A percentile compares a stretch with the other conserved stretches of the same genome.
phyloP scores from a whole-genome alignment of 2,329 filamentous ascomycete genomes.

The Truncatella angustata region DNA sequence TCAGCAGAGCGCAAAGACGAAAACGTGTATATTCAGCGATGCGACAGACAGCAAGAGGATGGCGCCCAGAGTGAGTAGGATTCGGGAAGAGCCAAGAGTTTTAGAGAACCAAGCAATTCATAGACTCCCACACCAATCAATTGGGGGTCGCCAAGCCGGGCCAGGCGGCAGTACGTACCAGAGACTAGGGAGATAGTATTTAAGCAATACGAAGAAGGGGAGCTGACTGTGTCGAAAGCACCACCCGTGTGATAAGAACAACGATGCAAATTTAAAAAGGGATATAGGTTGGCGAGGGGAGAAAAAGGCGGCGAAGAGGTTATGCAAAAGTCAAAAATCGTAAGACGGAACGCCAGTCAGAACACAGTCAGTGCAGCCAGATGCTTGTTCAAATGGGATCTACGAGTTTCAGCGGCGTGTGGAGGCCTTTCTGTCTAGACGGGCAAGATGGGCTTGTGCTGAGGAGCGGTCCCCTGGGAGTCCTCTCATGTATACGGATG shows the following conservation, averaged over 20 bases:
- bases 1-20: constrained; percentile 8
- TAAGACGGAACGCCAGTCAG: too few relatives aligned
- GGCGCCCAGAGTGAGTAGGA: neutral
- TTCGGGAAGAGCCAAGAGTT: neutral
- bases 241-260: too few relatives aligned
- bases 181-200: neutral
- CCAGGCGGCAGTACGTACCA: neutral
- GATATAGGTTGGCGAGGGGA: too few relatives aligned
- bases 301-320: neutral
- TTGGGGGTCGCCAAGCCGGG: neutral
- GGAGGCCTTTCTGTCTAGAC: too few relatives aligned
- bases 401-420: constrained; percentile 7
- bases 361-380: too few relatives aligned
- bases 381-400: too few relatives aligned
- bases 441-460: too few relatives aligned
- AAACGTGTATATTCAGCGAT: neutral
- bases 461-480: neutral
- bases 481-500: neutral
- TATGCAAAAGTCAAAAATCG: neutral
- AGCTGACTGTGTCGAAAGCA: too few relatives aligned
- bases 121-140: neutral
- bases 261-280: too few relatives aligned
- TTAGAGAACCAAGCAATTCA: neutral
- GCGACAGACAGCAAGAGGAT: neutral
- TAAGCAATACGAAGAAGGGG: neutral